Evolutionary conservation across 345 rosid genomes (phyloP).

Genomic region (Rhodamnia argentea): DNA sequence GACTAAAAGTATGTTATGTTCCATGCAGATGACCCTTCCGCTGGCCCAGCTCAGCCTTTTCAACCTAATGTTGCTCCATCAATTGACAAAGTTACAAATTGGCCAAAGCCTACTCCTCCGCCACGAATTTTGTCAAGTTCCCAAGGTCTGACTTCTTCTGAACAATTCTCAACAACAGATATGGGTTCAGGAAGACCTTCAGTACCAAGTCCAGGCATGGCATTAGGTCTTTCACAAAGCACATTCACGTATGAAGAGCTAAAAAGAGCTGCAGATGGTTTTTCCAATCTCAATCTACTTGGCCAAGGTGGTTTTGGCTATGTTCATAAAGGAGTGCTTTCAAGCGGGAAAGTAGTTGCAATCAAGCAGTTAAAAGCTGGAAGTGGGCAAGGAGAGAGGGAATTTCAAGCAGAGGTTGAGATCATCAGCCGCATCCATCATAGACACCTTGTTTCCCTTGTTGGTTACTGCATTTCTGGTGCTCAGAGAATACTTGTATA

Average conservation of each 20-base stretch:
- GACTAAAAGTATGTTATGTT: background rate
- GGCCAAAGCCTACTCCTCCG: slow-evolving; percentile 23
- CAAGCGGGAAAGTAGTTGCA: slow-evolving; percentile 49
- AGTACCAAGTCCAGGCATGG: slow-evolving; percentile 24
- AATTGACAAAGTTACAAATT: slow-evolving; percentile 1
- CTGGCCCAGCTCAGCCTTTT: slow-evolving; percentile 16
- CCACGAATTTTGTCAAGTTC: background rate
- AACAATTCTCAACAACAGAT: background rate
- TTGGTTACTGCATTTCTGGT: slow-evolving; percentile 56
- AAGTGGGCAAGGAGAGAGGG: slow-evolving; percentile 60
- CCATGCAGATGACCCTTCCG: slow-evolving; percentile 15
- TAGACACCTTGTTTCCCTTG: slow-evolving; percentile 56
- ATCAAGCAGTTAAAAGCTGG: slow-evolving; percentile 63
- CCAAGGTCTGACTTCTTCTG: background rate
- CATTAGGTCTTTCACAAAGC: slow-evolving; percentile 33
- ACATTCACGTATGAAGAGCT: slow-evolving; percentile 43
- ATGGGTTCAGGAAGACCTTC: slow-evolving; percentile 8
- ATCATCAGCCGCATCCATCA: slow-evolving; percentile 58
- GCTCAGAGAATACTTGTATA: slow-evolving; percentile 60
- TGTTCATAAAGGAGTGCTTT: slow-evolving; percentile 58
- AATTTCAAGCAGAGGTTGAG: slow-evolving; percentile 62
- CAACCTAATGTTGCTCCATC: slow-evolving; percentile 19
- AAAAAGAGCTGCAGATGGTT: slow-evolving; percentile 38
- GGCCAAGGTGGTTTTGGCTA: slow-evolving; percentile 85
- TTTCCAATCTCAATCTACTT: slow-evolving; percentile 37